Conservation (phyloP, 2,329 filamentous ascomycete species). For the Xylariaceae sp. region DNA sequence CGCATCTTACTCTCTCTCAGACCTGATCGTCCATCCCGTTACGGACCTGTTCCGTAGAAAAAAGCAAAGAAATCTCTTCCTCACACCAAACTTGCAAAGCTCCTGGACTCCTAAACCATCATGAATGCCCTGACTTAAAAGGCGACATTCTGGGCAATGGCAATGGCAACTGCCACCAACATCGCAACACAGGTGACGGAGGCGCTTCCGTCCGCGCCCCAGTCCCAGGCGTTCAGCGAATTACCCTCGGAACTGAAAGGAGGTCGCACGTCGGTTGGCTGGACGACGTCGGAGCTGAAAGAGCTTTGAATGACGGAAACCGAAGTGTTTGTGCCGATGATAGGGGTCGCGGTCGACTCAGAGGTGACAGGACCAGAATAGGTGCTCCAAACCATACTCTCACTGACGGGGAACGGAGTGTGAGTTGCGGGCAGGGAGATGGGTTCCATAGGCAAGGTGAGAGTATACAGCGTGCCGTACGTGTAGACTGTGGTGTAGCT, state of each 20-base stretch:
- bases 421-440: neutral
- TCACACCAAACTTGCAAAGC: too few relatives aligned
- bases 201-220: constrained; percentile 4
- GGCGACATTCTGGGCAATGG: constrained; percentile 10
- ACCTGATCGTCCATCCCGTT: too few relatives aligned
- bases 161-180: constrained; percentile 19
- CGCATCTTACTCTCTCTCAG: too few relatives aligned
- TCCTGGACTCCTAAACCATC: neutral
- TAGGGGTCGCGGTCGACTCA: neutral
- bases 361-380: neutral
- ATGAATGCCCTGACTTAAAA: neutral
- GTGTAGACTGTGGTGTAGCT: neutral
- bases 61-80: too few relatives aligned
- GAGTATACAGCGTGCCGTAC: neutral
- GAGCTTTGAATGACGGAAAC: neutral
- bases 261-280: constrained; percentile 1
- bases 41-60: too few relatives aligned
- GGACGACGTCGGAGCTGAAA: neutral
- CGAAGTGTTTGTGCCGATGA: neutral
- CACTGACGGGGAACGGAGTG: constrained; percentile 4
- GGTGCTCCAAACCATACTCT: constrained; percentile 7
- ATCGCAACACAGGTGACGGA: constrained; percentile 20
- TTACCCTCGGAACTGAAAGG: constrained; percentile 5
- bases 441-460: neutral
- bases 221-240: constrained; percentile 1